phyloP scores from a whole-genome alignment of 371 early-diverging fungal genomes.

The Lichtheimia ornata region DNA sequence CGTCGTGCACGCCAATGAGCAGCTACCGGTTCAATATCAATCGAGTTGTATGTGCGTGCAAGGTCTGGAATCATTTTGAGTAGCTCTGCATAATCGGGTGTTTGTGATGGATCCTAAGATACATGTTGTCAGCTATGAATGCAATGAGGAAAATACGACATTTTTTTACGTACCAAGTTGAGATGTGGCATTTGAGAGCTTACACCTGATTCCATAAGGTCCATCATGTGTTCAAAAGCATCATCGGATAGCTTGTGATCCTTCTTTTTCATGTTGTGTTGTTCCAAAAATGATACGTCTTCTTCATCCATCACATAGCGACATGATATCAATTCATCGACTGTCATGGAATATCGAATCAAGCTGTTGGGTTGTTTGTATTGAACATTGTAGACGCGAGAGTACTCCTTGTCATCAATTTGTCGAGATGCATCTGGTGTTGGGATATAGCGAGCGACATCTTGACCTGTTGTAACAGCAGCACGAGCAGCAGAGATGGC shows the following conservation, averaged over 20 bases:
- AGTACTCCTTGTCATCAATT: conserved; percentile 58
- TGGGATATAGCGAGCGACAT: conserved; percentile 77
- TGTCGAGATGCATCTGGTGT: conserved; percentile 87
- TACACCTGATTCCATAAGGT: conserved; percentile 68
- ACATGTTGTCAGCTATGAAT: too few relatives aligned
- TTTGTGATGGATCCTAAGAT: conserved; percentile 40
- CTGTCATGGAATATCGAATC: conserved; percentile 84
- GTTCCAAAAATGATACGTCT: conserved; percentile 73
- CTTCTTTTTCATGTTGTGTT: conserved; percentile 47
- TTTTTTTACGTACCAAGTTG: conserved; percentile 36
- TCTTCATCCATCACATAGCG: conserved; percentile 88
- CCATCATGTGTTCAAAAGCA: conserved; percentile 80
- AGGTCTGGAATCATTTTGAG: conserved; percentile 7
- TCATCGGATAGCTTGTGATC: conserved; percentile 57
- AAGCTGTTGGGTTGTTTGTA: conserved; percentile 78
- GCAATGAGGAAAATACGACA: too few relatives aligned
- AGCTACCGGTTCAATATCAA: conserved; percentile 22
- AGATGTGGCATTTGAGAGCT: conserved; percentile 48
- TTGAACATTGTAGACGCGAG: conserved; percentile 62
- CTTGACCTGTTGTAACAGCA: conserved; percentile 62
- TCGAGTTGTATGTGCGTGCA: neutral
- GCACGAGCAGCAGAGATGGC: conserved; percentile 83
- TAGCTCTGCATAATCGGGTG: conserved; percentile 21
- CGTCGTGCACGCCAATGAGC: conserved; percentile 53
- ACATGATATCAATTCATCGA: conserved; percentile 86